Evolutionary conservation across 176 grass and related monocot species (phyloP), one percentile per base, ranked within the genome.

Genomic region (Oryza longistaminata): DNA sequence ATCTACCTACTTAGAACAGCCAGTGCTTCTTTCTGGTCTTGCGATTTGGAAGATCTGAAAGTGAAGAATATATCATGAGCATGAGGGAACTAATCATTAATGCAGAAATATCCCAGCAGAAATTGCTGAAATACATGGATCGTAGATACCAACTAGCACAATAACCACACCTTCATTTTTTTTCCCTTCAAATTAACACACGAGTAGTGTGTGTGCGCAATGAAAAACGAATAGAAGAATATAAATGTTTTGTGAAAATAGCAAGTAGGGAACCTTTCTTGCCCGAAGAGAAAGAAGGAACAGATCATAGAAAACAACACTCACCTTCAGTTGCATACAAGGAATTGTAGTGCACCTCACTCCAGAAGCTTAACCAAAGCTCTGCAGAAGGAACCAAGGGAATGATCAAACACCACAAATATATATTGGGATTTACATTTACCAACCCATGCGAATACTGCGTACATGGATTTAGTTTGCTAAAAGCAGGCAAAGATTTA

Each of bases 261-360:
- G 53, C 53, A 58, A 58, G 53, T 9, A 21, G 6, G 52, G 6
- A 58, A 58, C 6, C 53, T n/a, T 58, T 5, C 53, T 58, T 58
- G 53, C 19, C 19, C n/a, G 19, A 58, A 58, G 16, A 58, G 7
- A 49, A 15, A 9, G 19, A 21, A 17, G 50, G 53, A n/a, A 58
- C 19, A 21, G 5, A 7, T 21, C 2, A 58, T 19, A 58, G 53
- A 21, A 9, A 55, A 53, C 15, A 21, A 58, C 15, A n/a, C 73
- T 86, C 75, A 98, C 96, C 96, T 90, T 98, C 91, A 87, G 81
- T 80, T 67, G 88, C 96, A 88, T 98, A 98, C 48, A 98, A 84
- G 34, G 96, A 98, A 82, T 98, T 98, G 88, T 98, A 98, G 80
- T 98, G 96, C 66, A 98, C 96, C 87, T 98, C 96, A 29, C 96